These are phyloP conservation scores for Fraxinus ornus DNA, from an alignment of 305 asterid species.

Conservation along the genomic window DNA sequence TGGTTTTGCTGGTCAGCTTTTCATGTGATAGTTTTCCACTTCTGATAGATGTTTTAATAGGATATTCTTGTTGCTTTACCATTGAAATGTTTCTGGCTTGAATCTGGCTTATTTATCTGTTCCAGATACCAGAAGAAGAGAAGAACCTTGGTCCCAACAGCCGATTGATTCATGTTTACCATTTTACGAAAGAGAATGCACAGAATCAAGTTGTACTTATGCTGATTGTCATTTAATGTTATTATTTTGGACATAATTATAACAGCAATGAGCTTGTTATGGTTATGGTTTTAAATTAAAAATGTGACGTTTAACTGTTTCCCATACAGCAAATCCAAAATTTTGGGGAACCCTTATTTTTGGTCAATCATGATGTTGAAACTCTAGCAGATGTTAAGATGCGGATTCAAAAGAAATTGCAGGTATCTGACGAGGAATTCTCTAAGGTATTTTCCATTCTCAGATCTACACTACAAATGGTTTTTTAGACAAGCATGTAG, in stretches of 20 bases:
- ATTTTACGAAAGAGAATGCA: constrained; percentile 67
- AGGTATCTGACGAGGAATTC: constrained; percentile 74
- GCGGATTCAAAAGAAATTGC: constrained; percentile 78
- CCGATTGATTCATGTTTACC: constrained; percentile 78
- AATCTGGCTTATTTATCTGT: constrained; percentile 3
- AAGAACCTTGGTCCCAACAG: constrained; percentile 68
- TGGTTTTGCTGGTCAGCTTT: not conserved
- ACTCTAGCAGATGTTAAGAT: constrained; percentile 61
- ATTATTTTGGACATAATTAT: not conserved
- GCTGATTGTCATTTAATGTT: not conserved
- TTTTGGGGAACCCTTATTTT: constrained; percentile 84
- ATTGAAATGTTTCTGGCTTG: not conserved
- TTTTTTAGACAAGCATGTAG: not conserved
- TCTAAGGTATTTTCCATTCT: constrained; percentile 45
- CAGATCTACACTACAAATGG: not conserved
- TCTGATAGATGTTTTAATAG: not conserved
- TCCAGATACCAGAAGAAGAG: constrained; percentile 79
- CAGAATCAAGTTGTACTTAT: constrained; percentile 69
- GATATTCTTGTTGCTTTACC: not conserved
- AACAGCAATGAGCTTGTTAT: not conserved
- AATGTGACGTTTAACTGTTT: constrained; percentile 1
- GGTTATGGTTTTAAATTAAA: not conserved
- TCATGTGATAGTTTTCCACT: not conserved
- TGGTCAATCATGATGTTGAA: constrained; percentile 76
- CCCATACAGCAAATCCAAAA: constrained; percentile 68